Conservation (phyloP, 495 filamentous ascomycete species). For the Darksidea phi region DNA sequence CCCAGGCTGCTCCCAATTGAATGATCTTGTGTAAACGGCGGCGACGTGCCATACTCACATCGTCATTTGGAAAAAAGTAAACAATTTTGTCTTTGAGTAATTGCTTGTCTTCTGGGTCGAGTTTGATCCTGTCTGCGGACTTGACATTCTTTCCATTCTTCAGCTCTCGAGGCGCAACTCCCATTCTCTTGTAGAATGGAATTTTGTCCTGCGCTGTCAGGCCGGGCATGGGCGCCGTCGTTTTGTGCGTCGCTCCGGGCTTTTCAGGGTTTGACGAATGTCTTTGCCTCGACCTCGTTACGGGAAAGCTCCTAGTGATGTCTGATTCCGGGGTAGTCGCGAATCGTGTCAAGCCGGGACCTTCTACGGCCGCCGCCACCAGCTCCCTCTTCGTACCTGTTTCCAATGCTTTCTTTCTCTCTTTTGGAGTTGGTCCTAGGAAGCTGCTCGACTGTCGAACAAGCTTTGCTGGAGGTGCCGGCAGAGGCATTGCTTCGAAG, state of each 20-base stretch:
- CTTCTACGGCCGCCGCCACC: not conserved
- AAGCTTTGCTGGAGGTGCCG: conserved; percentile 5
- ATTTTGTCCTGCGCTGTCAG: conserved; percentile 2
- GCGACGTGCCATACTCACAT: conserved; percentile 63
- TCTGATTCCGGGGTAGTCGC: conserved; percentile 12
- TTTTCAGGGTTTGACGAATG: not conserved
- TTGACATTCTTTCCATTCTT: conserved; percentile 13
- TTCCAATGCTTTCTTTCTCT: conserved; percentile 13
- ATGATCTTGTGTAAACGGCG: conserved; percentile 70
- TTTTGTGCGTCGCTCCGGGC: conserved; percentile 1
- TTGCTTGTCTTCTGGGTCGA: conserved; percentile 25
- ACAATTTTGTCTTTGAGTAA: conserved; percentile 25
- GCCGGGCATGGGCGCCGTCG: conserved; percentile 13
- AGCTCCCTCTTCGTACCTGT: conserved; percentile 7
- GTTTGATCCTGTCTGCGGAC: conserved; percentile 22
- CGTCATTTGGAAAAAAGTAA: conserved; percentile 77
- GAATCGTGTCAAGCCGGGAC: conserved; percentile 1
- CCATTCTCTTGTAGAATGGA: conserved; percentile 22
- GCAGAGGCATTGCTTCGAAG: conserved; percentile 8
- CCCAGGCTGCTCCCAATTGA: conserved; percentile 72
- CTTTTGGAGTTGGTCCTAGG: conserved; percentile 24
- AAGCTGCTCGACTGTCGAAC: conserved; percentile 26
- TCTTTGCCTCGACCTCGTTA: conserved; percentile 4
- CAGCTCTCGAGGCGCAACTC: conserved; percentile 18
- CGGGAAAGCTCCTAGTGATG: conserved; percentile 7